These are phyloP conservation scores for Cochlearia excelsa DNA, from an alignment of 345 rosid species.

Conservation along the genomic window DNA sequence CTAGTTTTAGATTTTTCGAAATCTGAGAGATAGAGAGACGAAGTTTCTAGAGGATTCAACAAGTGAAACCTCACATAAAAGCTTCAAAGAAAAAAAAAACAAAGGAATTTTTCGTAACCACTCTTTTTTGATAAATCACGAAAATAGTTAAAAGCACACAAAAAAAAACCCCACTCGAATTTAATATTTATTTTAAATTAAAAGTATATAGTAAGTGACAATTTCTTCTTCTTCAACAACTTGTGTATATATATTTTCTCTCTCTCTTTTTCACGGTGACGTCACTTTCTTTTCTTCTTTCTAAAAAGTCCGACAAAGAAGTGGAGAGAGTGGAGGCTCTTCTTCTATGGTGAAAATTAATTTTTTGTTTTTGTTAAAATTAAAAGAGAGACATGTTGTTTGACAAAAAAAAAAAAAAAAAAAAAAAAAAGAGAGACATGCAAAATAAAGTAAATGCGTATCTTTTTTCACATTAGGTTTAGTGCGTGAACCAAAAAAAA, in stretches of 20 bases:
- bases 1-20: no score
- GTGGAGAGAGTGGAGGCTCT: constrained; percentile 25
- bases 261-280: constrained; percentile 8
- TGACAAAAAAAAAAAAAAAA: background rate
- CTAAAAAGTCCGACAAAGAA: constrained; percentile 22
- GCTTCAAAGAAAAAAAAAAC: background rate
- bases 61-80: constrained; percentile 12
- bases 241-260: background rate
- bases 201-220: constrained; percentile 21
- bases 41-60: background rate
- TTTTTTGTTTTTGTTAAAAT: no score
- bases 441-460: no score
- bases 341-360: background rate
- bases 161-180: constrained; percentile 20
- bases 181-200: background rate
- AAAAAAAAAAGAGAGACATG: no score
- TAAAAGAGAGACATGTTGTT: no score
- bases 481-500: no score
- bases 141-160: constrained; percentile 21
- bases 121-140: constrained; percentile 22
- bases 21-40: no score
- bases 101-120: constrained; percentile 10
- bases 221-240: constrained; percentile 21
- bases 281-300: constrained; percentile 23
- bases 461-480: no score